phyloP scores from a whole-genome alignment of 169 alveolate species.

The Plasmodium vivax region DNA sequence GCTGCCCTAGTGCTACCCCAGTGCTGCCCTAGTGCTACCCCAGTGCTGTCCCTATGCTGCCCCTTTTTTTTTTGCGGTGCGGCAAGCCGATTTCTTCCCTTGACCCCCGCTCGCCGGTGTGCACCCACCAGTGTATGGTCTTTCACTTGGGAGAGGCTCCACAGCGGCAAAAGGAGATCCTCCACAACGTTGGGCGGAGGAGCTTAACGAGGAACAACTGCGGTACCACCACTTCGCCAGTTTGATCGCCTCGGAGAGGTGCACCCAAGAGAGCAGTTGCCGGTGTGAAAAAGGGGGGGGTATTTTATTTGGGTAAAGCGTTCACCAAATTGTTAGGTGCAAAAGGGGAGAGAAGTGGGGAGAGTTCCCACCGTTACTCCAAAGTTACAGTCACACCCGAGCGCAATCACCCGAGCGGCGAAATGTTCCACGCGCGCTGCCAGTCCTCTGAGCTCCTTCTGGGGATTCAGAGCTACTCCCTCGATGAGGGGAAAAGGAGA shows the following conservation, averaged over 20 bases:
- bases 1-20: too few relatives aligned
- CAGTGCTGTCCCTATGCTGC: not conserved
- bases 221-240: not conserved
- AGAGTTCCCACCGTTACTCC: not conserved
- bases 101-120: not conserved
- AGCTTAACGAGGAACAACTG: not conserved
- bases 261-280: not conserved
- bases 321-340: not conserved
- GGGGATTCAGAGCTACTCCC: conserved; percentile 51
- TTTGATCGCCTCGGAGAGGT: not conserved
- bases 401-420: not conserved
- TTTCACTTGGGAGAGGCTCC: not conserved
- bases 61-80: not conserved
- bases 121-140: not conserved
- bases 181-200: not conserved
- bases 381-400: not conserved
- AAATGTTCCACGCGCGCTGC: conserved; percentile 23
- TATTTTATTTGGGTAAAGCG: not conserved
- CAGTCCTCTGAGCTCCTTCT: conserved; percentile 51
- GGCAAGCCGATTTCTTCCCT: not conserved
- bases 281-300: not conserved
- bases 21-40: too few relatives aligned
- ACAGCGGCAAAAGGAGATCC: not conserved
- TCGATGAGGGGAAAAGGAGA: not conserved
- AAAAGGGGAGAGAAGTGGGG: not conserved